A percentile compares a stretch with the other conserved stretches of the same genome.
These are phyloP conservation scores for Diaporthe amygdali DNA, from an alignment of 2,329 filamentous ascomycete genomes.

Conservation along the genomic window DNA sequence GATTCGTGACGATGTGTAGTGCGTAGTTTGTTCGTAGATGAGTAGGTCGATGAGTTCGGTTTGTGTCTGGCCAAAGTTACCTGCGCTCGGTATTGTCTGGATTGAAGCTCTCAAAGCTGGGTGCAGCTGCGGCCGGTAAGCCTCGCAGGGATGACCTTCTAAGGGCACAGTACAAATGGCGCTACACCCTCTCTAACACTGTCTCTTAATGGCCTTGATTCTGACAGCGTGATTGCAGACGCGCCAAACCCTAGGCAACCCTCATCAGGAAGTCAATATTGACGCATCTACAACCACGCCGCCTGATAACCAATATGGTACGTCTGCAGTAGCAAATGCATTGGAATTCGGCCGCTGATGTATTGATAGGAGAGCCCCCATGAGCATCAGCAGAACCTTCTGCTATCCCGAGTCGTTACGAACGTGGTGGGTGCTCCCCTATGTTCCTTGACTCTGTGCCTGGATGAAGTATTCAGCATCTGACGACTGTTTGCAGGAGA, in stretches of 20 bases:
- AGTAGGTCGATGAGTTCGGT: background rate
- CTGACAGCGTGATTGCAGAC: slow-evolving; percentile 7
- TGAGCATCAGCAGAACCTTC: slow-evolving; percentile 93
- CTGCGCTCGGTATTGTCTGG: background rate
- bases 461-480: background rate
- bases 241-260: slow-evolving; percentile 21
- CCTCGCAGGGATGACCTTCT: slow-evolving; percentile 12
- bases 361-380: slow-evolving; percentile 82
- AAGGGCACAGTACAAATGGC: background rate
- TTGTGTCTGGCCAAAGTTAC: background rate
- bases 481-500: slow-evolving; percentile 68
- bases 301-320: slow-evolving; percentile 17
- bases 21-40: background rate
- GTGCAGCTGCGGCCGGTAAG: background rate
- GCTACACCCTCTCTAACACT: background rate
- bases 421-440: slow-evolving; percentile 77
- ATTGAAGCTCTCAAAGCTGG: background rate
- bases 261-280: slow-evolving; percentile 10
- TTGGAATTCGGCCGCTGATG: background rate
- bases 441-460: background rate
- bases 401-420: slow-evolving; percentile 93
- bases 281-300: background rate
- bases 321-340: background rate
- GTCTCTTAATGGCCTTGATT: background rate
- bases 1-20: background rate